Base-by-base conservation (phyloP, 805 yeast species). In the Grigorovia jiainica region DNA sequence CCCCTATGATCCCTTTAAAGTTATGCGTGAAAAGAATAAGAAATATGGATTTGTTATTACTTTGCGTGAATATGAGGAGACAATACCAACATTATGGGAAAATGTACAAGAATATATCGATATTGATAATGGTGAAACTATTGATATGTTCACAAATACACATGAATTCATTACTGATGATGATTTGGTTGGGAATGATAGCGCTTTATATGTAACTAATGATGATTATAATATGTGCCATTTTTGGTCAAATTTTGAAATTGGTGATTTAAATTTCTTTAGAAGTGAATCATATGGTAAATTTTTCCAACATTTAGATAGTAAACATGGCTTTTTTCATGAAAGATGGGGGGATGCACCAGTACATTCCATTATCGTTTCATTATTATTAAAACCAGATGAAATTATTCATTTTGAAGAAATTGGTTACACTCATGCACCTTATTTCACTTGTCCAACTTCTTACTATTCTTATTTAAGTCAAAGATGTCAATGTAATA, bases 281-380 rank as follows among this genome's bases (percentile, higher is more conserved):
- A 70, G 89, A 58, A 67, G 79, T 29, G 73, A 81, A 35, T 73
- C 72, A 24, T 85, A 85, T 60, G 55, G 64, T 35, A 68, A 67
- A 41, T 83, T 70, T 58, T 85, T 84, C 57, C 72, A 80, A 21
- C 67, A 66, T 58, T 67, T 85, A 47, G 86, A 84, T 58, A 52
- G 68, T 24, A 67, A 75, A 16, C 89, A 87, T 38, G 92, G 92
- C 4, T 84, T 85, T 56, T 82, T 82, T 59, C 81, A 82, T 43
- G 95, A 87, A 61, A 66, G 95, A 44, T 87, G 96, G 96, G 96
- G 96, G 13, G 96, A 87, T 64, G 95, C 95, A 0, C 95, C 95
- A 0, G 84, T 87, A 13, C 95, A 87, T 58, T 69, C 90, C 0
- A 66, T 86, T 23, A 95, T 78, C 1, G 78, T 75, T 1, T 58